phyloP scores from a whole-genome alignment of 1,284 basidiomycete species.

The Wolfiporia cocos region DNA sequence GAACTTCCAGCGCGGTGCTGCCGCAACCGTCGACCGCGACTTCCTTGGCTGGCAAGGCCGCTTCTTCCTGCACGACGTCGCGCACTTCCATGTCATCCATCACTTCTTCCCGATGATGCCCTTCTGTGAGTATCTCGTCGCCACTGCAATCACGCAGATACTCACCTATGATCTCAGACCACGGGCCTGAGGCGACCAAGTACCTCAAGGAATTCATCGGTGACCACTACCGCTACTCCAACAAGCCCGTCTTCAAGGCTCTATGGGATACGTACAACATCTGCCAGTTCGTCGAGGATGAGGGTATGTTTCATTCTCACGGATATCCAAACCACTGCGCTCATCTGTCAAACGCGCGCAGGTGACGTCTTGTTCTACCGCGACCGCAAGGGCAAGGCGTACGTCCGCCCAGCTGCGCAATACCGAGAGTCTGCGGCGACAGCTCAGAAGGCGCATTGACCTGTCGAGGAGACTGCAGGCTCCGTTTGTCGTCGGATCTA shows the following conservation, averaged over 20 bases:
- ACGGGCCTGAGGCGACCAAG: conserved; percentile 45
- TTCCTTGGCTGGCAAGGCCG: conserved; percentile 45
- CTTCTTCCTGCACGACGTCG: conserved; percentile 38
- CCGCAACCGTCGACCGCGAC: conserved; percentile 50
- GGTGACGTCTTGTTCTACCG: conserved; percentile 22
- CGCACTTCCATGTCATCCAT: conserved; percentile 36
- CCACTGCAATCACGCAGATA: neutral
- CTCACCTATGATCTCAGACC: conserved; percentile 22
- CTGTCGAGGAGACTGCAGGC: too few relatives aligned
- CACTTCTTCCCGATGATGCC: conserved; percentile 33
- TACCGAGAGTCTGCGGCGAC: conserved; percentile 1
- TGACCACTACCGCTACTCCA: conserved; percentile 42
- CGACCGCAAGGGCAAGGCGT: conserved; percentile 17
- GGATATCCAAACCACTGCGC: neutral
- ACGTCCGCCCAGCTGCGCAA: conserved; percentile 12
- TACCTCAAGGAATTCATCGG: conserved; percentile 47
- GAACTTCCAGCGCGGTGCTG: conserved; percentile 51
- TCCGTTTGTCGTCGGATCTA: too few relatives aligned
- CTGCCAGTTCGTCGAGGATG: conserved; percentile 70
- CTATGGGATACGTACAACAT: conserved; percentile 54
- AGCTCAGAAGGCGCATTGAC: too few relatives aligned
- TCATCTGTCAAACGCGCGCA: conserved; percentile 2
- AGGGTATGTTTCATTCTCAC: conserved; percentile 19
- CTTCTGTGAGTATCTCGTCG: conserved; percentile 15
- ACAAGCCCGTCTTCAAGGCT: conserved; percentile 42